Conservation (phyloP, 345 rosid genomes). For the Linum usitatissimum region DNA sequence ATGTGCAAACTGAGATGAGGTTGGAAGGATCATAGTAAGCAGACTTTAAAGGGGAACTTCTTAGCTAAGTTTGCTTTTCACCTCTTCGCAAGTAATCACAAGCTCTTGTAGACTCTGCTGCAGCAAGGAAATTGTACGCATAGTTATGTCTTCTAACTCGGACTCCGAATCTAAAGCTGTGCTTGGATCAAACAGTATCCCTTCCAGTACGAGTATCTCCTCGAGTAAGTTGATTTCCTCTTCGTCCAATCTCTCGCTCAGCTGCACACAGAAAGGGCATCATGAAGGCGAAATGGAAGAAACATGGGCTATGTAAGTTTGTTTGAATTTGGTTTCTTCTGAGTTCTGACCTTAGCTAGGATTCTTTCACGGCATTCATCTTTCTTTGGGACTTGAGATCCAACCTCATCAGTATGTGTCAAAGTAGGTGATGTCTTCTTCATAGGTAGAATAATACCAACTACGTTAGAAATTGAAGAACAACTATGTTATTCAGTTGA, state of each 20-base stretch:
- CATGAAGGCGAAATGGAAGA: constrained; percentile 7
- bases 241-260: constrained; percentile 46
- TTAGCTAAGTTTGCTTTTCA: constrained; percentile 11
- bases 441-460: background rate
- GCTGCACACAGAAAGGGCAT: constrained; percentile 22
- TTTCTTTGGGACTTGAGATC: constrained; percentile 18
- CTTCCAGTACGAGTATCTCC: constrained; percentile 49
- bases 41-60: background rate
- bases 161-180: constrained; percentile 36
- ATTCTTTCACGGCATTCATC: constrained; percentile 42
- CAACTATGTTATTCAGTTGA: background rate
- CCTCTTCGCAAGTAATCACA: constrained; percentile 34
- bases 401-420: constrained; percentile 19
- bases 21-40: too few species aligned
- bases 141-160: constrained; percentile 31
- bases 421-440: background rate
- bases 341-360: constrained; percentile 37
- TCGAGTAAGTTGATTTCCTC: constrained; percentile 58
- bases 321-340: background rate
- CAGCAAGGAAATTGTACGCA: constrained; percentile 33
- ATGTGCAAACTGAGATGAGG: too few species aligned
- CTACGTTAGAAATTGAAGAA: background rate
- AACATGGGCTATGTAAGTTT: background rate
- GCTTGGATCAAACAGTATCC: constrained; percentile 31
- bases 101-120: constrained; percentile 48